Conservation (phyloP, 208 protist species). For the Polymyxa betae region DNA sequence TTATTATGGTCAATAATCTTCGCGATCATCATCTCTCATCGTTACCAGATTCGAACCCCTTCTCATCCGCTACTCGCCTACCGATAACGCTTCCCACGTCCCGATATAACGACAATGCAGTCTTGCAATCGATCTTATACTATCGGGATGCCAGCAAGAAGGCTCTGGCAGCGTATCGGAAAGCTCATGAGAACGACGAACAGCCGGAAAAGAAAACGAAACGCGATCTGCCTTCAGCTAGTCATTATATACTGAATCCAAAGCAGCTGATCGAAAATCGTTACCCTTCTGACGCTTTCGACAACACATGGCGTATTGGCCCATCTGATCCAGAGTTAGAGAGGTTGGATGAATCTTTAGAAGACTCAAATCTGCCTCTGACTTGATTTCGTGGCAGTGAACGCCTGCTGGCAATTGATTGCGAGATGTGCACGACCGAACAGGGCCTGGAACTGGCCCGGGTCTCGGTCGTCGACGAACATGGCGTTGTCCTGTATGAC, state of each 20-base stretch:
- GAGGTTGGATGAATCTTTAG: neutral
- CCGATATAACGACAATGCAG: neutral
- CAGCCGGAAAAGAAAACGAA: neutral
- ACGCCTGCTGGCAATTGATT: slow-evolving; percentile 59
- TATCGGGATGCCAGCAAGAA: neutral
- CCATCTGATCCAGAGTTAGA: neutral
- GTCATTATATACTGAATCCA: neutral
- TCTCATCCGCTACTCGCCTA: neutral
- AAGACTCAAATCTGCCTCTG: neutral
- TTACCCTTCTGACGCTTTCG: neutral
- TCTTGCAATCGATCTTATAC: neutral
- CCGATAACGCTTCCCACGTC: neutral
- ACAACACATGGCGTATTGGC: neutral
- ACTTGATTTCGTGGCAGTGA: neutral
- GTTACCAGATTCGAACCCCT: neutral
- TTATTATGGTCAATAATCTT: slow-evolving; percentile 1
- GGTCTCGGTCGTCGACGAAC: slow-evolving; percentile 54
- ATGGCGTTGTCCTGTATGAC: slow-evolving; percentile 47
- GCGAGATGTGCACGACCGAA: slow-evolving; percentile 63
- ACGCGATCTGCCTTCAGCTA: neutral
- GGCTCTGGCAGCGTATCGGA: no score
- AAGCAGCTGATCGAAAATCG: neutral
- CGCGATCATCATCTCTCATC: neutral
- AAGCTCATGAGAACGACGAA: neutral
- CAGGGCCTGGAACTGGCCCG: slow-evolving; percentile 54